A percentile compares a stretch with the other conserved stretches of the same genome.
Conservation (phyloP, 2,329 filamentous ascomycete species). For the Zymoseptoria brevis region DNA sequence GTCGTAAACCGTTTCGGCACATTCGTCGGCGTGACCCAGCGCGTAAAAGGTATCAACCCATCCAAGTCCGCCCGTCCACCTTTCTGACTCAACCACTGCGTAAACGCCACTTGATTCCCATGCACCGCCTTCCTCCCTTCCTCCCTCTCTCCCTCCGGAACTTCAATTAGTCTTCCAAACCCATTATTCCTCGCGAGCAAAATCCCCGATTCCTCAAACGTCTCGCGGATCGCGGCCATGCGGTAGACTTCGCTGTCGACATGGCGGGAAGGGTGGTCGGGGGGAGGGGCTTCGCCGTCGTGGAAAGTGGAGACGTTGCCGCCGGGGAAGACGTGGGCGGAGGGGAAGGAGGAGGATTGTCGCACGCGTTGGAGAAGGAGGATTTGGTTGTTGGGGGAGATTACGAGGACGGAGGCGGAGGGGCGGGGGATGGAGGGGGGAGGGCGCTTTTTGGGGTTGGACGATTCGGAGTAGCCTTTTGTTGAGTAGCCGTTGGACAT, state of each 20-base stretch:
- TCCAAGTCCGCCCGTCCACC: constrained; percentile 59
- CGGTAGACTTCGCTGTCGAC: constrained; percentile 66
- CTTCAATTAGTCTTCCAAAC: constrained; percentile 50
- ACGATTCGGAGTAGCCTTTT: background rate
- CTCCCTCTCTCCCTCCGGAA: constrained; percentile 54
- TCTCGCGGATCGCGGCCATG: constrained; percentile 78
- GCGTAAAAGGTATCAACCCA: constrained; percentile 70
- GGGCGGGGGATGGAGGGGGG: constrained; percentile 47
- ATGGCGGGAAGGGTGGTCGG: constrained; percentile 52
- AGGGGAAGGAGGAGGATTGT: constrained; percentile 76
- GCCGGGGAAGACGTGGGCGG: constrained; percentile 91
- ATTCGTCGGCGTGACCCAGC: constrained; percentile 78
- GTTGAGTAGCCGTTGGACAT: constrained; percentile 10
- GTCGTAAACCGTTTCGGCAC: constrained; percentile 76
- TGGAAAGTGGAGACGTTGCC: constrained; percentile 72
- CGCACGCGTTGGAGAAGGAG: constrained; percentile 79
- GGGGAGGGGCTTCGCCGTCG: constrained; percentile 55
- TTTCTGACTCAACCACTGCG: constrained; percentile 52
- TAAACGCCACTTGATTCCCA: constrained; percentile 55
- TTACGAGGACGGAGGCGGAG: constrained; percentile 67
- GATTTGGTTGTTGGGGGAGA: constrained; percentile 81
- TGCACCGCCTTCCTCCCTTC: constrained; percentile 63
- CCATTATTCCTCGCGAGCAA: constrained; percentile 56
- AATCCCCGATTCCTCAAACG: constrained; percentile 92
- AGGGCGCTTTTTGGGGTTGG: constrained; percentile 26